Conservation (phyloP, 169 alveolate genomes). For the Eimeria tenella region DNA sequence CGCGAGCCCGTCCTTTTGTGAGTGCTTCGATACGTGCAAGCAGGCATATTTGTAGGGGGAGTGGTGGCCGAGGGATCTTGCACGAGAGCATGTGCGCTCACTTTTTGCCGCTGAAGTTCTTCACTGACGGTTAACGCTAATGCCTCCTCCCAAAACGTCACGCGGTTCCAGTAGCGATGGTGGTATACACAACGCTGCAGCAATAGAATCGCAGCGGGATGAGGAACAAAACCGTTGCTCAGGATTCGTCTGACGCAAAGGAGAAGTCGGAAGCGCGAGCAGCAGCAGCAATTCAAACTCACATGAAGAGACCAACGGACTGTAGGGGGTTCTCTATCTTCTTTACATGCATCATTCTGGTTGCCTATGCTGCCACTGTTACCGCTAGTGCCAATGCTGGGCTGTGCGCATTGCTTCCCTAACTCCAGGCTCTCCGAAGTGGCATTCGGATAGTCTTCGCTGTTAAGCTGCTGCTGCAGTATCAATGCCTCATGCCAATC, state of each 20-base stretch:
- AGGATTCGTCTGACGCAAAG: not conserved
- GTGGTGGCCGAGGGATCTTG: not conserved
- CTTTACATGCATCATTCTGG: not conserved
- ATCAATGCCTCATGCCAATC: conserved; percentile 42
- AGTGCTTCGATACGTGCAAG: not conserved
- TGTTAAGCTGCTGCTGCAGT: conserved; percentile 10
- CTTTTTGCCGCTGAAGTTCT: conserved; percentile 75
- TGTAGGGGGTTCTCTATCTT: conserved; percentile 2
- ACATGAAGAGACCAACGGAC: conserved; percentile 80
- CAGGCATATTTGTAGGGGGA: not conserved
- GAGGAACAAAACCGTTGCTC: not conserved
- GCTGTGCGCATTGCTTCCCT: not conserved
- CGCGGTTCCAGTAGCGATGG: conserved; percentile 80
- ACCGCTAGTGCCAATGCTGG: not conserved
- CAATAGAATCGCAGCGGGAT: not conserved
- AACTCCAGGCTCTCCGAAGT: conserved; percentile 17
- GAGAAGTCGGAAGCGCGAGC: not conserved
- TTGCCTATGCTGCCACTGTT: not conserved
- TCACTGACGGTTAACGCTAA: conserved; percentile 75
- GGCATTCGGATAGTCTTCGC: not conserved
- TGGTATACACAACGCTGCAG: conserved; percentile 78
- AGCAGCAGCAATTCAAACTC: conserved; percentile 7
- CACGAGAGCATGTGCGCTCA: not conserved
- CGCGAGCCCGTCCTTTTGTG: not conserved
- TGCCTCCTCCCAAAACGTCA: conserved; percentile 81